phyloP scores from a whole-genome alignment of 257 asterid genomes.

The Cordia subcordata region DNA sequence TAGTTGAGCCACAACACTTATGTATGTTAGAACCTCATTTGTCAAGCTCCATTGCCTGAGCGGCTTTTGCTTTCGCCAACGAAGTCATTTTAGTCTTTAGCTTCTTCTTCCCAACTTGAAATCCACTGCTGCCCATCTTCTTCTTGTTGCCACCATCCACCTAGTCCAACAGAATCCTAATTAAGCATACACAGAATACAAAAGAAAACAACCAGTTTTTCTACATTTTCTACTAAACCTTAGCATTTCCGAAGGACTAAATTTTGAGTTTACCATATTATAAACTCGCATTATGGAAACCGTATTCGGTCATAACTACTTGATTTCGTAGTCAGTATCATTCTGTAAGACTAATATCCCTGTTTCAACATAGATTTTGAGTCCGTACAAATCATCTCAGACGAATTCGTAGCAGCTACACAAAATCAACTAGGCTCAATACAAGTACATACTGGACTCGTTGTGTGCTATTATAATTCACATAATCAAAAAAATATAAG shows the following conservation, averaged over 20 bases:
- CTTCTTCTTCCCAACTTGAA: slow-evolving; percentile 94
- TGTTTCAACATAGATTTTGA: too few species aligned
- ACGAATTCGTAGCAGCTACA: too few species aligned
- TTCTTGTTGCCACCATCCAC: slow-evolving; percentile 81
- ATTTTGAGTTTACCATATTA: too few species aligned
- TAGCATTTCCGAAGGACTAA: too few species aligned
- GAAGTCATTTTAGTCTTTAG: slow-evolving; percentile 83
- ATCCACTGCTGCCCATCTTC: slow-evolving; percentile 65
- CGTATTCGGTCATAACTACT: not conserved
- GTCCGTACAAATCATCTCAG: not conserved
- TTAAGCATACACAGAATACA: not conserved
- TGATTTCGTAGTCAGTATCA: not conserved
- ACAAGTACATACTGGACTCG: too few species aligned
- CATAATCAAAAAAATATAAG: too few species aligned
- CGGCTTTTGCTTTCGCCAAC: slow-evolving; percentile 93
- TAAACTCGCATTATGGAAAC: not conserved
- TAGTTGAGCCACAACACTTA: not conserved
- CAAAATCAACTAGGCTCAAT: too few species aligned
- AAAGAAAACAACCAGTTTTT: not conserved
- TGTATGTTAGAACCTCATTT: slow-evolving; percentile 34
- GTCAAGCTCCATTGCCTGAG: slow-evolving; percentile 95
- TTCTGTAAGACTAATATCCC: not conserved
- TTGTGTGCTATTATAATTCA: too few species aligned
- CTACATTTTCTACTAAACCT: not conserved
- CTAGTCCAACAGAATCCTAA: slow-evolving; percentile 32